Percentiles rank a stretch among this genome's conserved stretches.
These are phyloP conservation scores for Saccharomyces pastorianus DNA, from an alignment of 1,139 yeast genomes.

Conservation along the genomic window DNA sequence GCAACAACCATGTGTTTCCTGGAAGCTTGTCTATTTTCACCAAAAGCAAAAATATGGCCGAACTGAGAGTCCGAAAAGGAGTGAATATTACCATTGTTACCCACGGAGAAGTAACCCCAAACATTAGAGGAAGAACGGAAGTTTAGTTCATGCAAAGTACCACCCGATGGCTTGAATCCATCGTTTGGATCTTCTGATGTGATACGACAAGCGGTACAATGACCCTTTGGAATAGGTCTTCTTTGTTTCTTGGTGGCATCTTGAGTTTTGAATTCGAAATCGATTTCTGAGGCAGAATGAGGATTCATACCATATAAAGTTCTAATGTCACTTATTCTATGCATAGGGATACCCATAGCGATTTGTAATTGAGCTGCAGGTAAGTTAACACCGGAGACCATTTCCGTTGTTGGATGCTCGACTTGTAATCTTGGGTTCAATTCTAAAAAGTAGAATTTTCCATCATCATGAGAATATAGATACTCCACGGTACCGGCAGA, in stretches of 20 bases:
- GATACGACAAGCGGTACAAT: conserved; percentile 97
- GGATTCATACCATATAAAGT: conserved; percentile 93
- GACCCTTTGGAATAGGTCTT: conserved; percentile 87
- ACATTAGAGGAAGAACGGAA: conserved; percentile 95
- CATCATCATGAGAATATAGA: conserved; percentile 85
- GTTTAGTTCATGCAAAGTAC: conserved; percentile 89
- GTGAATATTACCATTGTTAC: conserved; percentile 93
- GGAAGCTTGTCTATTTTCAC: conserved; percentile 95
- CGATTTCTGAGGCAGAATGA: conserved; percentile 81
- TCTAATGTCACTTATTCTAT: conserved; percentile 87
- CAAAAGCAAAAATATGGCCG: conserved; percentile 97
- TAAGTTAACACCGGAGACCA: conserved; percentile 96
- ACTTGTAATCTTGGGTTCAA: conserved; percentile 97
- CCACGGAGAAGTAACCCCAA: conserved; percentile 98
- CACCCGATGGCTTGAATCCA: conserved; percentile 97
- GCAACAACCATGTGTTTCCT: conserved; percentile 99
- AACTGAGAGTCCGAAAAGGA: conserved; percentile 97
- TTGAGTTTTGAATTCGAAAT: conserved; percentile 76
- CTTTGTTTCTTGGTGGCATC: conserved; percentile 72
- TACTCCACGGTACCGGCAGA: conserved; percentile 99
- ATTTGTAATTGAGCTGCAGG: conserved; percentile 98
- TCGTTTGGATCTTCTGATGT: conserved; percentile 98
- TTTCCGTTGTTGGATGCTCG: conserved; percentile 98
- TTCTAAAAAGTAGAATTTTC: conserved; percentile 91
- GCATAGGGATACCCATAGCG: conserved; percentile 98